Evolutionary conservation across 495 filamentous ascomycete genomes (phyloP).

Genomic region (Hyaloscypha bicolor): DNA sequence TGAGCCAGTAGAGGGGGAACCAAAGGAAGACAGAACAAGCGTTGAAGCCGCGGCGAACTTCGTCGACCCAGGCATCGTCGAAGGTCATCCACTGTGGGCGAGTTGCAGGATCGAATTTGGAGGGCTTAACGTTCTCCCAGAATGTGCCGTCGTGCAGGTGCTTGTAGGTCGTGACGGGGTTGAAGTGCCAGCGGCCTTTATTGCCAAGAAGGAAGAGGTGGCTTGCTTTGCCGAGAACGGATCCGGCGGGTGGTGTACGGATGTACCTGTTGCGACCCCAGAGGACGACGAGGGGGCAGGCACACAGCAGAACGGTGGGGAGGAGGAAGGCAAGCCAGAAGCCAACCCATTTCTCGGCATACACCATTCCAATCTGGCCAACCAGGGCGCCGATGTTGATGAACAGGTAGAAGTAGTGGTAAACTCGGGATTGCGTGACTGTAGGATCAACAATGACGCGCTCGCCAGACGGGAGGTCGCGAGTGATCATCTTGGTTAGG

Average conservation of each 20-base stretch:
- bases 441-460: constrained; percentile 71
- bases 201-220: constrained; percentile 54
- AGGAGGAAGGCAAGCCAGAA: constrained; percentile 69
- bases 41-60: constrained; percentile 42
- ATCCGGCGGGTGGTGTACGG: constrained; percentile 33
- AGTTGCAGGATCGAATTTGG: constrained; percentile 38
- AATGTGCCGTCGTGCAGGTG: constrained; percentile 55
- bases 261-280: constrained; percentile 7
- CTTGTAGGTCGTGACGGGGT: constrained; percentile 52
- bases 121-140: constrained; percentile 60
- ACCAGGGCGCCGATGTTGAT: constrained; percentile 78
- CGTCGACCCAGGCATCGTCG: constrained; percentile 46
- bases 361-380: constrained; percentile 58
- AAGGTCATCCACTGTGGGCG: constrained; percentile 55
- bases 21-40: constrained; percentile 49
- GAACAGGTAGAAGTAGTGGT: constrained; percentile 63
- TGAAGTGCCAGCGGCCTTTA: constrained; percentile 64
- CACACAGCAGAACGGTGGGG: constrained; percentile 29
- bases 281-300: constrained; percentile 11
- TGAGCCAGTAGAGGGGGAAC: constrained; percentile 23
- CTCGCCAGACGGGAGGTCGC: constrained; percentile 67
- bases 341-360: constrained; percentile 64
- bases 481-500: constrained; percentile 47
- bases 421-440: constrained; percentile 69
- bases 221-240: constrained; percentile 42